Conservation (phyloP, 176 grass and related monocot genomes). For the Tillandsia fasciculata region DNA sequence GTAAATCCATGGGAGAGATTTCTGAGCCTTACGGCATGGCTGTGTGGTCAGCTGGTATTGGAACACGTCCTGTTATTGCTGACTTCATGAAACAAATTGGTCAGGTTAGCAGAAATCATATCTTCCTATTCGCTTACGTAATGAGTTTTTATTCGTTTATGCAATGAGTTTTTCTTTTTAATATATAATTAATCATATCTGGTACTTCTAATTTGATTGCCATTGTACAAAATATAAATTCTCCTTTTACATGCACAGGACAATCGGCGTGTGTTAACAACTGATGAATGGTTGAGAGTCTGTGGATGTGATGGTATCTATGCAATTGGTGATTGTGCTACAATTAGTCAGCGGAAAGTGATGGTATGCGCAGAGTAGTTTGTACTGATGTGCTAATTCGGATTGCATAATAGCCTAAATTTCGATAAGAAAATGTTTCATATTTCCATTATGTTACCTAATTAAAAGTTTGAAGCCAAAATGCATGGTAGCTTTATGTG, state of each 20-base stretch:
- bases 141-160: slow-evolving; percentile 4
- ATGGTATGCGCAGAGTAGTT: slow-evolving; percentile 36
- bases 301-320: slow-evolving; percentile 64
- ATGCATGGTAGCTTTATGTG: too few species aligned
- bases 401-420: neutral
- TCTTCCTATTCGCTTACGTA: neutral
- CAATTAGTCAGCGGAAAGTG: slow-evolving; percentile 83
- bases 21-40: slow-evolving; percentile 89
- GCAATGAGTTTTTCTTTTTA: neutral
- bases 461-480: too few species aligned
- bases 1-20: slow-evolving; percentile 38
- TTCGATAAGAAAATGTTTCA: neutral
- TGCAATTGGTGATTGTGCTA: slow-evolving; percentile 94
- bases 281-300: slow-evolving; percentile 95
- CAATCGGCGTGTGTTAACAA: slow-evolving; percentile 64
- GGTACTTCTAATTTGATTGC: too few species aligned
- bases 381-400: too few species aligned
- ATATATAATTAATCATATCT: too few species aligned
- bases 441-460: too few species aligned
- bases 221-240: neutral
- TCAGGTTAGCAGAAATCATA: slow-evolving; percentile 37
- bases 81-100: slow-evolving; percentile 98
- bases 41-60: slow-evolving; percentile 95
- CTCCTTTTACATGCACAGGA: slow-evolving; percentile 31
- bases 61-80: slow-evolving; percentile 69